Conservation (phyloP, 129 eudicot species). For the Daucus carota region DNA sequence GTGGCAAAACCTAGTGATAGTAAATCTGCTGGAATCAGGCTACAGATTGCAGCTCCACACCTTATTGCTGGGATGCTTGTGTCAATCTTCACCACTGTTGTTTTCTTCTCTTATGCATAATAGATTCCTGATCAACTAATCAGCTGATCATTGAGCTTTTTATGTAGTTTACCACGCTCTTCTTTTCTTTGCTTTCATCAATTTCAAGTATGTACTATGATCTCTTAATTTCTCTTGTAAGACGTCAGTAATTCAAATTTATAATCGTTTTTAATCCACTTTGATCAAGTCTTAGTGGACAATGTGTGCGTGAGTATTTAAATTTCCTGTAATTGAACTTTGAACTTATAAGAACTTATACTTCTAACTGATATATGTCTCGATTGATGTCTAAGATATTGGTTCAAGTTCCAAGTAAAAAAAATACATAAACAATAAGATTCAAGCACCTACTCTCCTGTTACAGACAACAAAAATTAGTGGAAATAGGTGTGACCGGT, state of each 20-base stretch:
- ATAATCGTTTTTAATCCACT: background rate
- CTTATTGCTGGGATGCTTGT: background rate
- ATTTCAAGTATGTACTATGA: background rate
- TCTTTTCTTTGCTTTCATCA: background rate
- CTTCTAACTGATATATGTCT: too few species aligned
- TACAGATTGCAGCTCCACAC: background rate
- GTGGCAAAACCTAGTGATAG: background rate
- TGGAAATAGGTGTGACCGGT: background rate
- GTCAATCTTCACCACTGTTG: background rate
- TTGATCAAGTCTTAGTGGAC: background rate
- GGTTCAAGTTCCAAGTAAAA: background rate
- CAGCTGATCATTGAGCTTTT: background rate
- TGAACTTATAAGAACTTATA: background rate
- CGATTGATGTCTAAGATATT: background rate
- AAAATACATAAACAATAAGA: background rate
- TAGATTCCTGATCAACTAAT: background rate
- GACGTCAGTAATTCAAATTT: background rate
- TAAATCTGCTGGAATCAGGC: background rate
- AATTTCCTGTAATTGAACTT: background rate
- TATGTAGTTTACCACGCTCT: background rate
- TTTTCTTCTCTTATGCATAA: slow-evolving; percentile 1
- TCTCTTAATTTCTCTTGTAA: background rate
- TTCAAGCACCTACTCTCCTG: background rate
- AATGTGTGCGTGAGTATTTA: background rate
- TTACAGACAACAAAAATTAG: background rate